These are phyloP conservation scores for Scleroderma bovista DNA, from an alignment of 768 basidiomycete genomes.

Conservation along the genomic window DNA sequence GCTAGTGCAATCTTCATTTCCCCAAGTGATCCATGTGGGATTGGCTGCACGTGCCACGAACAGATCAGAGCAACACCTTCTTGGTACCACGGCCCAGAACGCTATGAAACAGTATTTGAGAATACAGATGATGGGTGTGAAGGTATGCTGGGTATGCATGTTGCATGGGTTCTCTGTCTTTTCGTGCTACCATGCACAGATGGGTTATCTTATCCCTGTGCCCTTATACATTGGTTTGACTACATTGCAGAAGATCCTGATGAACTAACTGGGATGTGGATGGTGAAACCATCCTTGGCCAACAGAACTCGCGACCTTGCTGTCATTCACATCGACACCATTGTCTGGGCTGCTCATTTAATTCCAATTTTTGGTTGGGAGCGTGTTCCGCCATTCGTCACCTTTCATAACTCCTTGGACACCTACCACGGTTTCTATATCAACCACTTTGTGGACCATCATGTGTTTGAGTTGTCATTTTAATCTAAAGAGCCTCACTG, in stretches of 20 bases:
- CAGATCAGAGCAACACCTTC: constrained; percentile 15
- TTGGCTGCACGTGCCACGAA: constrained; percentile 10
- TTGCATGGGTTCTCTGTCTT: too few species aligned
- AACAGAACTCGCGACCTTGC: neutral
- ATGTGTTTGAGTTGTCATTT: constrained; percentile 12
- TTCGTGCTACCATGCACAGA: neutral
- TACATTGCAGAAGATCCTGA: constrained; percentile 9
- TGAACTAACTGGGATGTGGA: constrained; percentile 18
- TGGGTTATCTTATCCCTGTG: constrained; percentile 8
- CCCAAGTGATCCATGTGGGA: neutral
- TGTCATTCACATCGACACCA: constrained; percentile 18
- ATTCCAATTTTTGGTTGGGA: constrained; percentile 22
- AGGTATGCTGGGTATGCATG: too few species aligned
- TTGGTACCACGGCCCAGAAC: constrained; percentile 6
- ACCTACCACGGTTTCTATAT: constrained; percentile 21
- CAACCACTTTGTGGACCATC: constrained; percentile 29
- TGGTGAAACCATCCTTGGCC: constrained; percentile 7
- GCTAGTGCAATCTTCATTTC: neutral
- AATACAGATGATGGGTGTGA: too few species aligned
- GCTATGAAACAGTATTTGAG: too few species aligned
- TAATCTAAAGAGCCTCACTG: too few species aligned
- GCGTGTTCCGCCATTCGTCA: constrained; percentile 5
- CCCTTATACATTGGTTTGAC: constrained; percentile 18
- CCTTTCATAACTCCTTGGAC: constrained; percentile 13
- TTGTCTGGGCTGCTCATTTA: constrained; percentile 14